Evolutionary conservation across 2,329 filamentous ascomycete species (phyloP).

Genomic region (Fusarium domesticum): DNA sequence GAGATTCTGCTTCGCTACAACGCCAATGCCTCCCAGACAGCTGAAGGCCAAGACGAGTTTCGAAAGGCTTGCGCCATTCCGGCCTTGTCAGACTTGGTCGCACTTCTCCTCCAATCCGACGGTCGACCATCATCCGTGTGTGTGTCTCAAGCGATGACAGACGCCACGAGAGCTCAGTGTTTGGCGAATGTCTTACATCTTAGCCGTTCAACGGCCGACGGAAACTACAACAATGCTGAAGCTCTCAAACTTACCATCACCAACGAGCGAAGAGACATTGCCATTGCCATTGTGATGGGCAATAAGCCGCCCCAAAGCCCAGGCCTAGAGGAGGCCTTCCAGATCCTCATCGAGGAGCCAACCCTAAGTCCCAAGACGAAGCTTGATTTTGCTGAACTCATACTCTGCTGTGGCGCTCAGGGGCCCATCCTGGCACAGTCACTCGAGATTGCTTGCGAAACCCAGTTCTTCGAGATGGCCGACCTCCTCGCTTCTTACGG

Average conservation of each 20-base stretch:
- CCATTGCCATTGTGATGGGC: constrained; percentile 53
- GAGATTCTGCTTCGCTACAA: constrained; percentile 51
- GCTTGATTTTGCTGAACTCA: constrained; percentile 50
- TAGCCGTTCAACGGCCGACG: constrained; percentile 52
- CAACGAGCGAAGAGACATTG: constrained; percentile 51
- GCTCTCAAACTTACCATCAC: constrained; percentile 50
- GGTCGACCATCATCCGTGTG: constrained; percentile 43
- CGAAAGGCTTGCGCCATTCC: constrained; percentile 48
- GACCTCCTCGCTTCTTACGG: constrained; percentile 51
- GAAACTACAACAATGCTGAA: constrained; percentile 49
- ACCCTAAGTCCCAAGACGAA: constrained; percentile 49
- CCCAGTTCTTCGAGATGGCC: constrained; percentile 54
- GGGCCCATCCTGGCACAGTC: constrained; percentile 50
- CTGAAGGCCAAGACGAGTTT: constrained; percentile 53
- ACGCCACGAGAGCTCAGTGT: constrained; percentile 49
- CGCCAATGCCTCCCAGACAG: constrained; percentile 45
- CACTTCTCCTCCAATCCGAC: constrained; percentile 48
- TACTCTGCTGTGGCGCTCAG: constrained; percentile 56
- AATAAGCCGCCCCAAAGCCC: constrained; percentile 48
- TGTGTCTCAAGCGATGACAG: constrained; percentile 50
- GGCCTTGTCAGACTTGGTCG: constrained; percentile 45
- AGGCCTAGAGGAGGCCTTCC: constrained; percentile 51
- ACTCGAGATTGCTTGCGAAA: constrained; percentile 47
- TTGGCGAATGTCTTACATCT: constrained; percentile 49
- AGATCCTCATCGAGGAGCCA: constrained; percentile 43